A percentile compares a stretch with the other conserved stretches of the same genome.
These are phyloP conservation scores for Aspergillus haitiensis DNA, from an alignment of 495 filamentous ascomycete species.

Conservation along the genomic window DNA sequence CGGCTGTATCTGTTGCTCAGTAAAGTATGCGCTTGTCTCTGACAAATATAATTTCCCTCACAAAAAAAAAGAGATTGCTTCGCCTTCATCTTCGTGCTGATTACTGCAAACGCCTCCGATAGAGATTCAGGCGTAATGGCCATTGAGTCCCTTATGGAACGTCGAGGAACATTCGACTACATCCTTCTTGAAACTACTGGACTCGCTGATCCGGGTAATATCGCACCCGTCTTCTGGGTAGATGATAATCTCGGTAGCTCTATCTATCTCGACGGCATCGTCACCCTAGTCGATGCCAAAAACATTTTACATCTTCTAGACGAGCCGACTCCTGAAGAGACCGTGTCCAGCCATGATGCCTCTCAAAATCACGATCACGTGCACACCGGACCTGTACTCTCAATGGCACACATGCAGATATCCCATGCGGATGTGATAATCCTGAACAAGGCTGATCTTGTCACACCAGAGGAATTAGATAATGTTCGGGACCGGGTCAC, in stretches of 20 bases:
- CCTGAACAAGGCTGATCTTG: constrained; percentile 91
- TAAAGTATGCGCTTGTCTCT: constrained; percentile 63
- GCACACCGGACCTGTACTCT: constrained; percentile 62
- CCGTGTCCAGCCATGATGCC: constrained; percentile 40
- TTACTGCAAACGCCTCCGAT: constrained; percentile 14
- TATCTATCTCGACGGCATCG: constrained; percentile 95
- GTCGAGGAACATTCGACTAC: constrained; percentile 92
- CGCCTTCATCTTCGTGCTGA: neutral
- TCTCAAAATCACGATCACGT: constrained; percentile 53
- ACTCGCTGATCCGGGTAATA: constrained; percentile 91
- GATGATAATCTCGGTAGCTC: constrained; percentile 91
- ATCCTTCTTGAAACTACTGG: constrained; percentile 97
- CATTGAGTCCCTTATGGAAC: constrained; percentile 94
- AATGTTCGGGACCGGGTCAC: constrained; percentile 63
- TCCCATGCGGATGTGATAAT: constrained; percentile 96
- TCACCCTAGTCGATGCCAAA: constrained; percentile 93
- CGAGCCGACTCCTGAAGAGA: constrained; percentile 63
- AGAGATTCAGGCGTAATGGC: constrained; percentile 90
- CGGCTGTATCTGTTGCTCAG: constrained; percentile 97
- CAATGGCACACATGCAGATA: constrained; percentile 93
- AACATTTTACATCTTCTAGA: constrained; percentile 82
- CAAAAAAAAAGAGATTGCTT: neutral
- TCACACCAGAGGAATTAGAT: constrained; percentile 66
- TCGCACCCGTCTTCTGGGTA: constrained; percentile 96
- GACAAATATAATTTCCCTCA: neutral